These are phyloP conservation scores for Emmonsiellopsis sp. DNA, from an alignment of 2,329 filamentous ascomycete species.

Conservation along the genomic window DNA sequence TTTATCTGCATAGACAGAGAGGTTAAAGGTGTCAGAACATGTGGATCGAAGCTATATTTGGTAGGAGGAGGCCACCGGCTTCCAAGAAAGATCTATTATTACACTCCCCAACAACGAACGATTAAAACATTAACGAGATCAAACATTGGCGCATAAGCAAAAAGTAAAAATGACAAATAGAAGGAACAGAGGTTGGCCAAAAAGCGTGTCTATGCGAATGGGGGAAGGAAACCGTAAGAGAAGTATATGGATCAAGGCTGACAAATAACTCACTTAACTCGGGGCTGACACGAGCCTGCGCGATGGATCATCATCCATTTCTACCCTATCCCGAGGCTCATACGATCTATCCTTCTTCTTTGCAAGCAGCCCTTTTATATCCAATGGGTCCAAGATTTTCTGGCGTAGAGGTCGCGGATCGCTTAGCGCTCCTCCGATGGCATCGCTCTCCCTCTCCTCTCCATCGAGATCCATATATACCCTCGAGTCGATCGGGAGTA, in stretches of 20 bases:
- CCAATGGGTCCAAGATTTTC: conserved; percentile 7
- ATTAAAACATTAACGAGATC: too few species aligned
- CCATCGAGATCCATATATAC: conserved; percentile 4
- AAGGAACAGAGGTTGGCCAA: too few species aligned
- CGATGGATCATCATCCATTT: not conserved
- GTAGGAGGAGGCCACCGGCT: too few species aligned
- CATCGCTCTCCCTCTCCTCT: conserved; percentile 4
- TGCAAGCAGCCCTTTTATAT: conserved; percentile 6
- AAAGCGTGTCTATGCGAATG: too few species aligned
- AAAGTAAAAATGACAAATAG: too few species aligned
- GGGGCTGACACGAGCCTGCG: not conserved
- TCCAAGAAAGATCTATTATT: too few species aligned
- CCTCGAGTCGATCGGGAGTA: conserved; percentile 5
- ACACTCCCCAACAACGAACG: too few species aligned
- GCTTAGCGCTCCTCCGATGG: not conserved
- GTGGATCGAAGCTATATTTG: too few species aligned
- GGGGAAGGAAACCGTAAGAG: too few species aligned
- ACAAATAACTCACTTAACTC: not conserved
- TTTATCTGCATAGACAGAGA: too few species aligned
- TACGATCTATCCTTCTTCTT: not conserved
- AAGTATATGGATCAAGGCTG: not conserved
- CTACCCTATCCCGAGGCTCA: not conserved
- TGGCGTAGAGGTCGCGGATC: conserved; percentile 4
- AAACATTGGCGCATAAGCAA: too few species aligned
- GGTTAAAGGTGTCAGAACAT: too few species aligned